phyloP scores from a whole-genome alignment of 75 land plant species.

The Picea glauca region DNA sequence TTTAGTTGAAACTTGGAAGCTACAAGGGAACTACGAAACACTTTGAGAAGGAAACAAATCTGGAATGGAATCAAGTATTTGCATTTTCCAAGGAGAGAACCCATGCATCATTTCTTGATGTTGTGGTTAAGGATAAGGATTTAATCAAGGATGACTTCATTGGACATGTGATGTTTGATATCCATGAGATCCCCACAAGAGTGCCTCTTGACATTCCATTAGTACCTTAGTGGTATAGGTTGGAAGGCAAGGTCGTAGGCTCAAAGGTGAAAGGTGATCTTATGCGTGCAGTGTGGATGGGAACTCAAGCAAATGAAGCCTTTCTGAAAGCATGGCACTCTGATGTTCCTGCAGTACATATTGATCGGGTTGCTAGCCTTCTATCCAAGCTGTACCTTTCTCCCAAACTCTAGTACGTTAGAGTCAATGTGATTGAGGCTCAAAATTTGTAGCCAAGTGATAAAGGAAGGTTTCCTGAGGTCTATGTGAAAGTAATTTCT shows the following conservation, averaged over 20 bases:
- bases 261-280: slow-evolving; percentile 23
- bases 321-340: background rate
- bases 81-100: slow-evolving; percentile 26
- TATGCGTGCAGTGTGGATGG: slow-evolving; percentile 30
- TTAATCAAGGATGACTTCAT: slow-evolving; percentile 25
- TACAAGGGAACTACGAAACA: slow-evolving; percentile 15
- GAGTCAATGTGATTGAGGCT: slow-evolving; percentile 41
- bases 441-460: slow-evolving; percentile 21
- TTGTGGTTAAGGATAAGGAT: slow-evolving; percentile 28
- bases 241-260: slow-evolving; percentile 23
- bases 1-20: slow-evolving; percentile 14
- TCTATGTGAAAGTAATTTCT: slow-evolving; percentile 14
- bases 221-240: slow-evolving; percentile 39
- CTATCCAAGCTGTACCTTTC: slow-evolving; percentile 29
- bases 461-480: slow-evolving; percentile 19
- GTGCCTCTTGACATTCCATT: slow-evolving; percentile 37
- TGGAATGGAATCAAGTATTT: slow-evolving; percentile 39
- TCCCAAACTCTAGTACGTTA: background rate
- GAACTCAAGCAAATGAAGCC: slow-evolving; percentile 9
- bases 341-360: slow-evolving; percentile 30
- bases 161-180: slow-evolving; percentile 23
- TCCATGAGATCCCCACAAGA: slow-evolving; percentile 28
- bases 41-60: slow-evolving; percentile 12
- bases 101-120: slow-evolving; percentile 17
- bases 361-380: slow-evolving; percentile 26